A percentile compares a stretch with the other conserved stretches of the same genome.
These are phyloP conservation scores for Calocybe gangraenosa DNA, from an alignment of 768 basidiomycete genomes.

Conservation along the genomic window DNA sequence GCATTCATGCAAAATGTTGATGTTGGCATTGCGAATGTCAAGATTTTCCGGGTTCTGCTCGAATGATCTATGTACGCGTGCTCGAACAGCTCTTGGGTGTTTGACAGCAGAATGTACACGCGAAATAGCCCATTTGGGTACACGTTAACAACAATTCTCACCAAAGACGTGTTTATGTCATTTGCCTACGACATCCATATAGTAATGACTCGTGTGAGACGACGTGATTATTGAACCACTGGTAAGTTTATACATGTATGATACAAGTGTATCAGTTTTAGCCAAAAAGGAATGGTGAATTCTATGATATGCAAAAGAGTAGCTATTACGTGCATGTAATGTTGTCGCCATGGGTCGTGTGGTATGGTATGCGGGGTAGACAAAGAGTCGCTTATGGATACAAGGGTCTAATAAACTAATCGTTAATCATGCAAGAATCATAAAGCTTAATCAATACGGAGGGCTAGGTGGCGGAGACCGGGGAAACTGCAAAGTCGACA, in stretches of 20 bases:
- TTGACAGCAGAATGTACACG: no score
- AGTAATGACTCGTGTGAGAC: no score
- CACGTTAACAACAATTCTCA: no score
- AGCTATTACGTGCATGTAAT: not conserved
- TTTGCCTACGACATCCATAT: no score
- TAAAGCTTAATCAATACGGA: not conserved
- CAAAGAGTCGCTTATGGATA: conserved; percentile 1
- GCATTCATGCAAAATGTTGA: conserved; percentile 27
- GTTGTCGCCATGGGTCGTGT: not conserved
- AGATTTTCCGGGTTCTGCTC: conserved; percentile 40
- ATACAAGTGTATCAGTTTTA: no score
- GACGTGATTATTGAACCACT: no score
- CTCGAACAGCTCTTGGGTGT: no score
- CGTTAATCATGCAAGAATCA: not conserved
- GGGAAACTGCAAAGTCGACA: conserved; percentile 17
- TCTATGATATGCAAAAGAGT: not conserved
- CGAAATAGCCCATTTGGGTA: no score
- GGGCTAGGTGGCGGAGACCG: conserved; percentile 18
- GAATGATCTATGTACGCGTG: no score
- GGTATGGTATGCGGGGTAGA: not conserved
- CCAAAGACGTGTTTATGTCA: no score
- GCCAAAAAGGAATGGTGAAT: no score
- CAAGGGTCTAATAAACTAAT: conserved; percentile 2
- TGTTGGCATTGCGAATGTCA: conserved; percentile 32
- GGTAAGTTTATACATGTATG: no score